Evolutionary conservation across 108 stramenopile genomes (phyloP), one percentile per base, ranked within the genome.

Genomic region (Cyclostephanos tholiformis): DNA sequence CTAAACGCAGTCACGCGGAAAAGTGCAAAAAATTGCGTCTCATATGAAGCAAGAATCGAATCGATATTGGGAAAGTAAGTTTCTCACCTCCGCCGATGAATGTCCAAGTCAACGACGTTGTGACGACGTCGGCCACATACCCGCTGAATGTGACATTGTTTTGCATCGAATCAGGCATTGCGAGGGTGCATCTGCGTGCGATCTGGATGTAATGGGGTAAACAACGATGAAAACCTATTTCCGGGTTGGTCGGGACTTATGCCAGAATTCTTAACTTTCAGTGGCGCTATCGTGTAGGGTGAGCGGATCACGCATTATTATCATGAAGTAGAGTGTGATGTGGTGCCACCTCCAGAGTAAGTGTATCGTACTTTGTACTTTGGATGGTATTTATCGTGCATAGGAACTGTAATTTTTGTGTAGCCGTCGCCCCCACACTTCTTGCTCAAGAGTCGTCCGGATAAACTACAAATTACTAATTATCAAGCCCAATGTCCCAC

Each of bases 41-140:
- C 13, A 17, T 1, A 22, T 23, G 27, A 55, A 55, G 0, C 8
- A 55, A 27, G 26, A 55, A 55, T 55, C 26, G 26, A 55, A 26
- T 26, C 53, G 9, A 4, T 12, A 55, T 55, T 12, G 10, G 9
- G 44, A 16, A 26, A 55, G 22, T 6, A 8, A 17, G 1, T 56
- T 56, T 14, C 57, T 58, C 27, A 58, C 57, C 57, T 58, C 57
- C 57, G 0, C 57, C 57, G 6, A 58, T 30, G 57, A 30, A 32
- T 14, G 57, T 27, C 57, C 57, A 58, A 32, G 57, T 58, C 57
- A 58, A 35, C 23, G 57, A 30, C 16, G 57, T 58, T 58, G 57
- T 58, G 30, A 29, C 57, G 17, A 58, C 30, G 17, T 58, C 57
- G 17, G 57, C 57, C 30, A 58, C 7, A 32, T 27, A 58, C 57